A percentile compares a stretch with the other conserved stretches of the same genome.
These are phyloP conservation scores for Withania somnifera DNA, from an alignment of 305 asterid species.

Conservation along the genomic window DNA sequence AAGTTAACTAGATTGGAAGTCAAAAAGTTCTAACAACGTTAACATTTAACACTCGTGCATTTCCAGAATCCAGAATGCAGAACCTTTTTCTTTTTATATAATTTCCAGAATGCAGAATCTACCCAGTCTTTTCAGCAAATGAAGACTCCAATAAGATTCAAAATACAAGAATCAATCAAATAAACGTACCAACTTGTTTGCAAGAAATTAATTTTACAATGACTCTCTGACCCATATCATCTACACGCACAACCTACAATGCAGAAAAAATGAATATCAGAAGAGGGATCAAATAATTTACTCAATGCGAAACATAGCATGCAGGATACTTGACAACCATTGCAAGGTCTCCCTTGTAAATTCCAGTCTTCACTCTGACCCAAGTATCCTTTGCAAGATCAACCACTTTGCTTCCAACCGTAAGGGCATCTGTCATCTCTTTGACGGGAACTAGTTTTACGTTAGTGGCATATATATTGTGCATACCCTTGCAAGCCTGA, in stretches of 20 bases:
- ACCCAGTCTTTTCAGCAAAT: neutral
- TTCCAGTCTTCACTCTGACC: constrained; percentile 87
- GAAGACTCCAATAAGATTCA: neutral
- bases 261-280: neutral
- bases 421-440: constrained; percentile 94
- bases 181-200: constrained; percentile 57
- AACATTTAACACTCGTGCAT: neutral
- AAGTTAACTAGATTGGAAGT: neutral
- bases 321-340: constrained; percentile 27
- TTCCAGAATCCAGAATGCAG: neutral
- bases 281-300: neutral
- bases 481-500: constrained; percentile 85
- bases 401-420: constrained; percentile 78
- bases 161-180: neutral
- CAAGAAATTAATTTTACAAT: constrained; percentile 67
- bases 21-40: neutral
- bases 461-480: constrained; percentile 50
- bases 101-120: too few species aligned
- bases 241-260: constrained; percentile 73
- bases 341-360: constrained; percentile 89
- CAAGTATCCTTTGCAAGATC: constrained; percentile 77
- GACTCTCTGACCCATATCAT: constrained; percentile 76
- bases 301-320: neutral
- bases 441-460: constrained; percentile 79
- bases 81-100: neutral